These are phyloP conservation scores for Rhizopus sp. DNA, from an alignment of 371 early-diverging fungal genomes.

Conservation along the genomic window DNA sequence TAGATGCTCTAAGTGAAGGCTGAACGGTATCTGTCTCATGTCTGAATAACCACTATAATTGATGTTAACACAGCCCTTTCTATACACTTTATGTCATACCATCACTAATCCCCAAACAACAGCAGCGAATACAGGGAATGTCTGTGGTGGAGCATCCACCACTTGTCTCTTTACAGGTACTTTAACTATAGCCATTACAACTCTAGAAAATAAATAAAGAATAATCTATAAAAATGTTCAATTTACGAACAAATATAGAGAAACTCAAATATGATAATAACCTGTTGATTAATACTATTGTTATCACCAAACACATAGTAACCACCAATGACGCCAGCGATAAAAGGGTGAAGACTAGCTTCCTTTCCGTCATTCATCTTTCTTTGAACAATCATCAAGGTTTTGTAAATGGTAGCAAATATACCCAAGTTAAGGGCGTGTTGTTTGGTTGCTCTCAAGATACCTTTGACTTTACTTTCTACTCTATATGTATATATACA, in stretches of 20 bases:
- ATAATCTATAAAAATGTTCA: slow-evolving; percentile 70
- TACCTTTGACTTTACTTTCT: slow-evolving; percentile 70
- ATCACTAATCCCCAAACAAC: slow-evolving; percentile 96
- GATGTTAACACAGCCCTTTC: background rate
- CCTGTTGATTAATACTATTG: slow-evolving; percentile 94
- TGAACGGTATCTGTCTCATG: slow-evolving; percentile 90
- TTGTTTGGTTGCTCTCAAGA: slow-evolving; percentile 86
- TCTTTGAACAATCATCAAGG: slow-evolving; percentile 76
- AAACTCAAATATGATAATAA: slow-evolving; percentile 26
- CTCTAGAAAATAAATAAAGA: slow-evolving; percentile 91
- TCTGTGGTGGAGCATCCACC: slow-evolving; percentile 73
- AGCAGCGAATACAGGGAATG: slow-evolving; percentile 92
- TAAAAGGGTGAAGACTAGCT: slow-evolving; percentile 77
- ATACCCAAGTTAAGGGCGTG: slow-evolving; percentile 90
- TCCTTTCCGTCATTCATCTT: slow-evolving; percentile 75
- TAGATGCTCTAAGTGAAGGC: slow-evolving; percentile 88
- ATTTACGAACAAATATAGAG: background rate
- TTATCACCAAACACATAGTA: slow-evolving; percentile 94
- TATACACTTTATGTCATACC: slow-evolving; percentile 34
- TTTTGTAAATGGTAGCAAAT: slow-evolving; percentile 94
- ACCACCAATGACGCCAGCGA: slow-evolving; percentile 95
- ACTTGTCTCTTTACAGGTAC: slow-evolving; percentile 71
- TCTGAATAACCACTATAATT: slow-evolving; percentile 72
- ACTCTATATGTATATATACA: slow-evolving; percentile 36
- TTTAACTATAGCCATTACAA: slow-evolving; percentile 86